Evolutionary conservation across 306 rosid genomes (phyloP), one percentile per base, ranked within the genome.

Genomic region (Parietaria judaica): DNA sequence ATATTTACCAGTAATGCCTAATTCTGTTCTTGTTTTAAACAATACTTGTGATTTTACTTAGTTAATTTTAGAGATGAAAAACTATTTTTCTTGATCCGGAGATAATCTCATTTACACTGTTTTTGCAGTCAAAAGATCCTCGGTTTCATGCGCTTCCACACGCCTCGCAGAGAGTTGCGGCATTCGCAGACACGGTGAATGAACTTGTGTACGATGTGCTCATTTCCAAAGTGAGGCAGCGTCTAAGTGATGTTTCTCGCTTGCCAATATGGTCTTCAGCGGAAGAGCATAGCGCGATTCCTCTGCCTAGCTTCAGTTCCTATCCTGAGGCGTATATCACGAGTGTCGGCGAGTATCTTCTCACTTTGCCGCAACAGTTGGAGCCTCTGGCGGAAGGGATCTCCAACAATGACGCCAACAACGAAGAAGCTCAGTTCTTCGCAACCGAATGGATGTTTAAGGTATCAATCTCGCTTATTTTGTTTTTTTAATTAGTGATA

Each of bases 381-480:
- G 99, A 94, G 79, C 99, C 99, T 8, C 99, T 94, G 68, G 94
- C 94, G 31, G 99, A 94, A 76, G 99, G 97, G 66, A 84, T 94
- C 68, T 86, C 96, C 16, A 84, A 64, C 79, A 80, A 75, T 34
- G 95, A 92, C 49, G 68, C 77, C 72, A 75, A 63, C 78, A 94
- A 75, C 54, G 99, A 94, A 31, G 97, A 94, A 67, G 95, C 97
- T 6, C 99, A 88, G 82, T 86, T 94, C 79, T 94, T 94, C 55
- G 99, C 99, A 48, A 87, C 99, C 52, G 99, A 94, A 86, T 94
- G 99, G 99, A 94, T 94, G 99, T 88, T 87, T 81, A 94, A 94
- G 99, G 99, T 84, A 77, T 61, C 15, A 63, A 64, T 23, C 45
- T 41, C 45, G 9, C 39, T 23, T 23, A 23, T 23, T 23, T 60